phyloP scores from a whole-genome alignment of 1,284 basidiomycete genomes.

The Ceratobasidium sp. region DNA sequence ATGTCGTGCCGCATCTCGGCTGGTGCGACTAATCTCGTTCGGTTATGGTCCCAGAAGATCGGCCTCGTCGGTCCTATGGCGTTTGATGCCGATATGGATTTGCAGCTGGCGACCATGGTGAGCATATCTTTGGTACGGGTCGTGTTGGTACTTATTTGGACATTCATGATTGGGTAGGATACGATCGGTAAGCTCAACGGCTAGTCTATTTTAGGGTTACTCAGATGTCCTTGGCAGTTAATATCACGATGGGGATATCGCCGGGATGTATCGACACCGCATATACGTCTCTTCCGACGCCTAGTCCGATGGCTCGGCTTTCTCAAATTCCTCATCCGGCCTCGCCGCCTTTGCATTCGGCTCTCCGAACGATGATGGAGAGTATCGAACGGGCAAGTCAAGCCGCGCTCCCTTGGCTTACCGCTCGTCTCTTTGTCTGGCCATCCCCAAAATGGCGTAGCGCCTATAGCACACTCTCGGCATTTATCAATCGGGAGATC shows the following conservation, averaged over 20 bases:
- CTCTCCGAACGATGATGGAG: conserved; percentile 13
- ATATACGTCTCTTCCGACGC: conserved; percentile 3
- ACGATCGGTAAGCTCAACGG: conserved; percentile 2
- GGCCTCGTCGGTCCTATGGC: background rate
- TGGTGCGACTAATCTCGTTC: conserved; percentile 5
- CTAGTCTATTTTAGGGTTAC: background rate
- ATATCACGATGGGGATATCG: conserved; percentile 11
- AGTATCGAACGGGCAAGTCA: background rate
- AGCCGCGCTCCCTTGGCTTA: background rate
- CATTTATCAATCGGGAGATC: conserved; percentile 6
- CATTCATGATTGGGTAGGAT: background rate
- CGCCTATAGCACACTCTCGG: background rate
- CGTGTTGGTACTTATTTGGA: background rate
- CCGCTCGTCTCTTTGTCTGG: conserved; percentile 1
- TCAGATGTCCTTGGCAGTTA: background rate
- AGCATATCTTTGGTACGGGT: background rate
- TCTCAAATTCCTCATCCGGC: background rate
- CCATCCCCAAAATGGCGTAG: background rate
- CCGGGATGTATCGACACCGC: conserved; percentile 1
- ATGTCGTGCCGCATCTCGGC: conserved; percentile 19
- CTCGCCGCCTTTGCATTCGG: background rate
- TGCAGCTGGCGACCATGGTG: conserved; percentile 30
- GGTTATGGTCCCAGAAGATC: background rate
- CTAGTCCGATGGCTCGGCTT: background rate
- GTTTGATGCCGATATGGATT: conserved; percentile 18